Base-by-base conservation (phyloP, 2,329 filamentous ascomycete genomes). In the Laburnicola sp. region DNA sequence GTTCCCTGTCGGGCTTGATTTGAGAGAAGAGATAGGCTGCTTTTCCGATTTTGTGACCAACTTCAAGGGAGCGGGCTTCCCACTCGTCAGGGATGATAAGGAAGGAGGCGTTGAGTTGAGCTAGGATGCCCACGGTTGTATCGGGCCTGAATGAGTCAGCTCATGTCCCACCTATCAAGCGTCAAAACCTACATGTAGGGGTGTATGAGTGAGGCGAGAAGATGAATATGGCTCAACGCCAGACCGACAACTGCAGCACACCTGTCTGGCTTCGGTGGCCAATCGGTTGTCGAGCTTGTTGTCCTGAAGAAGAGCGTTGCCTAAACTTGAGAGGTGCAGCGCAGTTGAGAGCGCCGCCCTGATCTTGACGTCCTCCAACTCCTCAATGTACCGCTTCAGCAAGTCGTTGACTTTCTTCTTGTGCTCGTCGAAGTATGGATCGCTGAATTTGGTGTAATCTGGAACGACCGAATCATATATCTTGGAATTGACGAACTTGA, bases 191-290 rank as follows among this genome's bases (percentile, higher is more conserved):
- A 71, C 80, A 97, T 89, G 75, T 93, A 97, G 0, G 92, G 92
- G 45, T 85, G 84, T 50, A 92, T 82, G 37, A 96, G 76, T 47
- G 84, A 86, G 22, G 91, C 89, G 41, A 96, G 81, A 28, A 97
- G 85, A 67, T 93, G 85, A 47, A 93, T 85, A 58, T 92, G 83
- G 75, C 95, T 95, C 53, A 96, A 79, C 1, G 87, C 89, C n/a
- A 91, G 78, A 48, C 89, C 88, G 47, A 96, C 82, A 21, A 86
- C 82, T 4, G 82, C 81, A 8, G 83, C 82, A 50, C 81, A 83
- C 26, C 78, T 78, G 44, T 81, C 77, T 16, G 83, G 83, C 58
- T 57, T 81, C 80, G 40, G 78, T 79, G 53, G 83, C 82, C 25
- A 86, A 77, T 36, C 76, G 74, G 67, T 86, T 86, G 73, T 86